phyloP scores from a whole-genome alignment of 306 rosid genomes.

The Citrullus mucosospermus region DNA sequence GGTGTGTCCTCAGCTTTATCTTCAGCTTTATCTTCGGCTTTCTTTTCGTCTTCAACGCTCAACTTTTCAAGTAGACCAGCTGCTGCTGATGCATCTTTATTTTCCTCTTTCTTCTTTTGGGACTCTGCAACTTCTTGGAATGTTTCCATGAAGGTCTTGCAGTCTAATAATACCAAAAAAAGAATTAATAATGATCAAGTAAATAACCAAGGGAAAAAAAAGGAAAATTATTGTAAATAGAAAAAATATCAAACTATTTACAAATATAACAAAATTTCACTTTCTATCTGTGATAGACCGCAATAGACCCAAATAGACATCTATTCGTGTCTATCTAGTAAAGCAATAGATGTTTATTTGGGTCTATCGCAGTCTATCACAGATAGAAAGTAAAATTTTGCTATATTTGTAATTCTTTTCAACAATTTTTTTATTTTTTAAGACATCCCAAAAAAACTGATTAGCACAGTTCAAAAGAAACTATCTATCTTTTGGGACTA shows the following conservation, averaged over 20 bases:
- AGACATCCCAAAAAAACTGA: neutral
- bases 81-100: slow-evolving; percentile 43
- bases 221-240: too few relatives aligned
- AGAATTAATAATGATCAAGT: neutral
- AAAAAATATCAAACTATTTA: too few relatives aligned
- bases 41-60: slow-evolving; percentile 61
- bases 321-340: too few relatives aligned
- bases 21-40: slow-evolving; percentile 27
- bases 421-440: too few relatives aligned
- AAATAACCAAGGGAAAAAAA: neutral
- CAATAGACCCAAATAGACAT: too few relatives aligned
- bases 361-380: too few relatives aligned
- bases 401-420: too few relatives aligned
- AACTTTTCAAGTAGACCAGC: slow-evolving; percentile 67
- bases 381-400: too few relatives aligned
- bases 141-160: slow-evolving; percentile 76
- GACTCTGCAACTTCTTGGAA: slow-evolving; percentile 93
- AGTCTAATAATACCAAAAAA: slow-evolving; percentile 18
- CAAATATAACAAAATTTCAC: too few relatives aligned
- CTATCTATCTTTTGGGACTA: neutral
- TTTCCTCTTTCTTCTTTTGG: slow-evolving; percentile 46
- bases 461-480: neutral
- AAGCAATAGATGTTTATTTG: too few relatives aligned
- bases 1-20: slow-evolving; percentile 18
- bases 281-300: too few relatives aligned